A percentile compares a stretch with the other conserved stretches of the same genome.
phyloP scores from a whole-genome alignment of 2,329 filamentous ascomycete species.

The Diplodia intermedia region DNA sequence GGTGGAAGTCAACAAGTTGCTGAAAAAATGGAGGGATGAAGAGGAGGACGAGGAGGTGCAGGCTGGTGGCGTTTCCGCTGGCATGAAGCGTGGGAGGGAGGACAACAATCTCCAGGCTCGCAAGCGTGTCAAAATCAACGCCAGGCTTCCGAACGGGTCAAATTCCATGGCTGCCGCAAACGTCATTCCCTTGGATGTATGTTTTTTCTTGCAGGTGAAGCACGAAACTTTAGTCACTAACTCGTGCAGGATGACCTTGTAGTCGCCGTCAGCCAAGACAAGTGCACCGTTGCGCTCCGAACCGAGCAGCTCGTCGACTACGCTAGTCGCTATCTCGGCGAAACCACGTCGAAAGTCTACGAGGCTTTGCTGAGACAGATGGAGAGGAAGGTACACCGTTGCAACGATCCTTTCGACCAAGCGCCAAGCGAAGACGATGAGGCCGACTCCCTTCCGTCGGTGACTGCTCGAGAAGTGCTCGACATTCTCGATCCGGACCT shows the following conservation, averaged over 20 bases:
- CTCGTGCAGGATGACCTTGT: slow-evolving; percentile 70
- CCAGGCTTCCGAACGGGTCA: slow-evolving; percentile 37
- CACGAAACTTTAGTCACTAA: slow-evolving; percentile 25
- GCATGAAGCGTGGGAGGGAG: slow-evolving; percentile 27
- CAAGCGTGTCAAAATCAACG: slow-evolving; percentile 43
- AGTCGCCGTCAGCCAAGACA: slow-evolving; percentile 83
- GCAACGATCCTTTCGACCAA: slow-evolving; percentile 62
- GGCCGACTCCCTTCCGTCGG: slow-evolving; percentile 44
- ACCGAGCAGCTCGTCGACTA: slow-evolving; percentile 78
- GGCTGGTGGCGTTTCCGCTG: slow-evolving; percentile 23
- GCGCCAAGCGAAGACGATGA: slow-evolving; percentile 52
- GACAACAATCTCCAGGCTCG: slow-evolving; percentile 37
- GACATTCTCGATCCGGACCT: slow-evolving; percentile 50
- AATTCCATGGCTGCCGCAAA: slow-evolving; percentile 36
- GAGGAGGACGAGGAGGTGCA: slow-evolving; percentile 43
- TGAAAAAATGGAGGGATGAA: slow-evolving; percentile 59
- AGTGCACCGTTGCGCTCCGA: slow-evolving; percentile 80
- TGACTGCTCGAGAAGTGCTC: slow-evolving; percentile 51
- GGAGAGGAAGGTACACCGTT: slow-evolving; percentile 72
- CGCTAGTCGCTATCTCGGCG: slow-evolving; percentile 72
- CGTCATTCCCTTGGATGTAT: slow-evolving; percentile 46
- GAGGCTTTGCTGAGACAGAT: slow-evolving; percentile 73
- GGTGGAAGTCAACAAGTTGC: slow-evolving; percentile 63
- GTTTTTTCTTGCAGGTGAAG: slow-evolving; percentile 26
- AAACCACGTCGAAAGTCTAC: slow-evolving; percentile 80